These are phyloP conservation scores for Hymenotorrendiella dingleyae DNA, from an alignment of 2,329 filamentous ascomycete genomes.

Conservation along the genomic window DNA sequence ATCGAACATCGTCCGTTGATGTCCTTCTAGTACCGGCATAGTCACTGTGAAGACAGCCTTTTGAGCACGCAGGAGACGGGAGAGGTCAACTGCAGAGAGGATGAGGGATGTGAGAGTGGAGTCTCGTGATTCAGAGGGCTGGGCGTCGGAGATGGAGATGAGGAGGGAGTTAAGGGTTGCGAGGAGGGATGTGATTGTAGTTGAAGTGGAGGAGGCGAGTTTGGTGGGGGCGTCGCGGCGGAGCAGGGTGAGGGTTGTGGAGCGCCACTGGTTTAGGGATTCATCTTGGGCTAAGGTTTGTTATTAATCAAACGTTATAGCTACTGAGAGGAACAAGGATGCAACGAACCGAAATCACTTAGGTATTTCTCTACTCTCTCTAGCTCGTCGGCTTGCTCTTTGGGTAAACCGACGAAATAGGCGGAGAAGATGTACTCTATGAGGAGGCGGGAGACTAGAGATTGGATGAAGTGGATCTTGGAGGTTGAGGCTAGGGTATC, in stretches of 20 bases:
- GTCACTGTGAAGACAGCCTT: slow-evolving; percentile 51
- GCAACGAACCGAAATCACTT: slow-evolving; percentile 19
- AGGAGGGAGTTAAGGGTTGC: slow-evolving; percentile 44
- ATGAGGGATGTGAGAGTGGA: slow-evolving; percentile 48
- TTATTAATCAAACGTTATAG: slow-evolving; percentile 8
- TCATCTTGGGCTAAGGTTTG: slow-evolving; percentile 39
- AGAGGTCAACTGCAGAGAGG: slow-evolving; percentile 47
- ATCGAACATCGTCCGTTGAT: slow-evolving; percentile 53
- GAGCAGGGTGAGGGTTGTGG: slow-evolving; percentile 55
- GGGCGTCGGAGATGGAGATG: slow-evolving; percentile 37
- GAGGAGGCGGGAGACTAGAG: slow-evolving; percentile 52
- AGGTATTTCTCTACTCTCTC: slow-evolving; percentile 27
- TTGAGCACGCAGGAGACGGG: slow-evolving; percentile 51
- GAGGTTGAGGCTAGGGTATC: slow-evolving; percentile 46
- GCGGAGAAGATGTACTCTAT: slow-evolving; percentile 55
- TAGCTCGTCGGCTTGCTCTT: slow-evolving; percentile 46
- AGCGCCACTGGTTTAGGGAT: slow-evolving; percentile 60
- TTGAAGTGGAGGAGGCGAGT: slow-evolving; percentile 41
- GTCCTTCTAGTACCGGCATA: slow-evolving; percentile 46
- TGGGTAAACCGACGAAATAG: slow-evolving; percentile 58
- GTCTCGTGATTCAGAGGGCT: slow-evolving; percentile 38
- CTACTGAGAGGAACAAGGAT: too few relatives aligned
- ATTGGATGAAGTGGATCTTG: slow-evolving; percentile 59
- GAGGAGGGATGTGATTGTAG: slow-evolving; percentile 39
- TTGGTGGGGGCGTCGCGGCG: slow-evolving; percentile 45